phyloP scores from a whole-genome alignment of 768 basidiomycete species.

The Tulasnella sp. region DNA sequence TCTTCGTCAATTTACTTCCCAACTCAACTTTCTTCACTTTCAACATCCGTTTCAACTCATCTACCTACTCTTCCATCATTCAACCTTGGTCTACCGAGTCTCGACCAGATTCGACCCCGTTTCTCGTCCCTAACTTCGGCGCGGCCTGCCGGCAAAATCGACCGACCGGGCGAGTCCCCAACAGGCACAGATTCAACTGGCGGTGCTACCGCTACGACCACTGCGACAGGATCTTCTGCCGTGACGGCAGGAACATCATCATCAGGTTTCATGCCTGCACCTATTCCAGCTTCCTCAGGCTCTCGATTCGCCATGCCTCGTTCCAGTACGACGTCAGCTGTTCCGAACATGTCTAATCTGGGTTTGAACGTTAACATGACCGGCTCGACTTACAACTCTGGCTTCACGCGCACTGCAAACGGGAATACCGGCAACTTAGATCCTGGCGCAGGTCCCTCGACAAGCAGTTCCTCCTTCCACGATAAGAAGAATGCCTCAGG shows the following conservation, averaged over 20 bases:
- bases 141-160: background rate
- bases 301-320: constrained; percentile 29
- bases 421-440: background rate
- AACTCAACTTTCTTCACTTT: constrained; percentile 52
- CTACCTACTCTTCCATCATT: constrained; percentile 32
- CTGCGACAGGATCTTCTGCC: constrained; percentile 4
- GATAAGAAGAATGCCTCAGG: background rate
- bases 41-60: constrained; percentile 25
- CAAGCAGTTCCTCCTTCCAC: constrained; percentile 16
- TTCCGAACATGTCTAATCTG: constrained; percentile 26
- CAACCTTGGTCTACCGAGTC: constrained; percentile 6
- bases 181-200: constrained; percentile 52
- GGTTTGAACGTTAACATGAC: constrained; percentile 31
- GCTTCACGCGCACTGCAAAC: constrained; percentile 18
- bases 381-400: constrained; percentile 19
- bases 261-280: constrained; percentile 13
- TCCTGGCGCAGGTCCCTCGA: constrained; percentile 15
- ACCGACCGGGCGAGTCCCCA: constrained; percentile 50
- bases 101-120: constrained; percentile 64
- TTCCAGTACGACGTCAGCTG: constrained; percentile 18
- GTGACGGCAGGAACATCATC: constrained; percentile 25
- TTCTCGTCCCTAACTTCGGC: constrained; percentile 72
- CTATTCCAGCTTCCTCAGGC: constrained; percentile 24
- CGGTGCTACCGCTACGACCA: constrained; percentile 32
- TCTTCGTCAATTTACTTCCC: constrained; percentile 27